Evolutionary conservation across 495 filamentous ascomycete species (phyloP).

Genomic region (Pyrenopolyporus hunteri): DNA sequence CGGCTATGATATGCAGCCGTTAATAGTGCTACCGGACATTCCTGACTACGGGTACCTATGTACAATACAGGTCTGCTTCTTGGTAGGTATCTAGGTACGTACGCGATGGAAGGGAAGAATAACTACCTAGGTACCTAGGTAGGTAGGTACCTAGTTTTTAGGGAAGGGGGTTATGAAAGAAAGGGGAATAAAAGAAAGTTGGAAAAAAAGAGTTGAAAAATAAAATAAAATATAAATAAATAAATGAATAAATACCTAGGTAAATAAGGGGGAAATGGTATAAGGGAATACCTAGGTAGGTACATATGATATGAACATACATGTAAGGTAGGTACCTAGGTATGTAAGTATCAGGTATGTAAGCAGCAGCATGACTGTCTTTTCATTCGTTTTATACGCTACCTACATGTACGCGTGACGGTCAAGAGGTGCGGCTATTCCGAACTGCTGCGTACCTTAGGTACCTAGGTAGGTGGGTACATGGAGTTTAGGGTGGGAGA

Average conservation of each 20-base stretch:
- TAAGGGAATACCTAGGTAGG: no score
- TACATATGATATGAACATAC: no score
- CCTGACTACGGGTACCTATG: no score
- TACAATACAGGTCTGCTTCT: no score
- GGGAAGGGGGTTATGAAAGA: no score
- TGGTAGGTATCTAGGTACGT: background rate
- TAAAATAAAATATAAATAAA: constrained; percentile 1
- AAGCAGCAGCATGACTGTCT: no score
- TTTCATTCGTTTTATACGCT: no score
- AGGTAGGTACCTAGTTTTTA: background rate
- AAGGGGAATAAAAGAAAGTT: background rate
- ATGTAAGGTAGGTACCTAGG: background rate
- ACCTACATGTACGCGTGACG: constrained; percentile 6
- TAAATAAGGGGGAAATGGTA: background rate
- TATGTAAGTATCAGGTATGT: background rate
- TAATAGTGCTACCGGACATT: no score
- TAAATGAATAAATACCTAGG: background rate
- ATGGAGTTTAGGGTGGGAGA: no score
- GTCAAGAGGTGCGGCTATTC: constrained; percentile 18
- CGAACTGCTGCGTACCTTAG: background rate
- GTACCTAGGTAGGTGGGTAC: background rate
- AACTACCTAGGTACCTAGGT: background rate
- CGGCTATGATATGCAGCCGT: no score
- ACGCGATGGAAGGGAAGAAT: background rate
- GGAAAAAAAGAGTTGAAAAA: background rate